Evolutionary conservation across 1,284 basidiomycete species (phyloP), one percentile per base, ranked within the genome.

Genomic region (Marasmius fiardii): DNA sequence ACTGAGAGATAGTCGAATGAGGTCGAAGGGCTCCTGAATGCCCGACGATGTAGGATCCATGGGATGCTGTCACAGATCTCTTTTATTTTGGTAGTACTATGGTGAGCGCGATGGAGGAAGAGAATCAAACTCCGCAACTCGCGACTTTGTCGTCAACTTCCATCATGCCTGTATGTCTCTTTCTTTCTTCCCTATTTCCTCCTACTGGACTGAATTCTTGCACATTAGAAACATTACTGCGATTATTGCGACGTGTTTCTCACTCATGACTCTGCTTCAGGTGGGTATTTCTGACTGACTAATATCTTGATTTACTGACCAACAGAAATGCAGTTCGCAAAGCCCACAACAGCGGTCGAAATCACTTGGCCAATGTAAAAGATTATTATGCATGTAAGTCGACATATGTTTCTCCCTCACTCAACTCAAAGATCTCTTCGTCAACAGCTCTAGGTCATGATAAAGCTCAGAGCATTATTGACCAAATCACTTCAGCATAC

Each of bases 1-100:
- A 66, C 92, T 93, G 60, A 99, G 83, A 31, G 95, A 95, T 31
- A 99, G 82, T 60, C 95, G 85, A 68, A 99, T 96, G 63, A 99
- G 86, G 71, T 99, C 97, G 73, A 99, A 94, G n/a, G 95, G 95
- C 73, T 98, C 95, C 71, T 93, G 88, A 67, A 99, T 93, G 65
- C 86, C 81, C 61, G 86, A 80, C 44, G 85, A 78, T 65, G 85
- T 80, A 58, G 86, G 72, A 71, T 90, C 88, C 90, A 92, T 91
- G n/a, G n/a, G n/a, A n/a, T n/a, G n/a, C n/a, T n/a, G n/a, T n/a
- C n/a, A n/a, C n/a, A n/a, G n/a, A n/a, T n/a, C n/a, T n/a, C n/a
- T n/a, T n/a, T n/a, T n/a, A n/a, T n/a, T n/a, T n/a, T n/a, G n/a
- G n/a, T n/a, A n/a, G n/a, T n/a, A n/a, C 20, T 12, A 14, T 24